Conservation (phyloP, 352 stramenopile species). For the Globisporangium irregulare region DNA sequence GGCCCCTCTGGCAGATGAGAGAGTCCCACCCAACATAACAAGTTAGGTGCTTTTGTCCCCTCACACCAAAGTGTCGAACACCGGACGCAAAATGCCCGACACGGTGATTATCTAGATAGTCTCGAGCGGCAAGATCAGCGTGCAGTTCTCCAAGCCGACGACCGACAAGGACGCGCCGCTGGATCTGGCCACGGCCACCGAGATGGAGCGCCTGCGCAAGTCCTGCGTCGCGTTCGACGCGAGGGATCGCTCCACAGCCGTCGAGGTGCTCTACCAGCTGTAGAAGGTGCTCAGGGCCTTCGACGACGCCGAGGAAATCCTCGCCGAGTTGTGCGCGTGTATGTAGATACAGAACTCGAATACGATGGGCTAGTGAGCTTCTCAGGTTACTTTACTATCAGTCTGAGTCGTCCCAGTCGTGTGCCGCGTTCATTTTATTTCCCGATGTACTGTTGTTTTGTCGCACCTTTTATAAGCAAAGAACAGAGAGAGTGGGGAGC, state of each 20-base stretch:
- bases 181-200: neutral
- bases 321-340: neutral
- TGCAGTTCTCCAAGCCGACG: constrained; percentile 34
- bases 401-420: neutral
- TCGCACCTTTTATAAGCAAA: too few relatives aligned
- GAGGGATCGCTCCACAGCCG: constrained; percentile 33
- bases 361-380: too few relatives aligned
- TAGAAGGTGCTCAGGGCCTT: constrained; percentile 16
- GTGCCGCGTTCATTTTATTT: too few relatives aligned
- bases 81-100: constrained; percentile 37
- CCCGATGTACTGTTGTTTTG: too few relatives aligned
- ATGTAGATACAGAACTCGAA: neutral
- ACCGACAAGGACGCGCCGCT: constrained; percentile 28
- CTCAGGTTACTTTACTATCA: too few relatives aligned
- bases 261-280: constrained; percentile 34
- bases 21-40: too few relatives aligned
- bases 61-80: constrained; percentile 15
- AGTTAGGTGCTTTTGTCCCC: too few relatives aligned
- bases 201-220: constrained; percentile 26
- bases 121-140: constrained; percentile 36
- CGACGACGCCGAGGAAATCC: constrained; percentile 1
- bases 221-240: constrained; percentile 43
- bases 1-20: too few relatives aligned
- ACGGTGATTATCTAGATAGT: constrained; percentile 51
- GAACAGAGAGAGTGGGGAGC: too few relatives aligned